Conservation (phyloP, 163 green algal species). For the Scenedesmus sp. region DNA sequence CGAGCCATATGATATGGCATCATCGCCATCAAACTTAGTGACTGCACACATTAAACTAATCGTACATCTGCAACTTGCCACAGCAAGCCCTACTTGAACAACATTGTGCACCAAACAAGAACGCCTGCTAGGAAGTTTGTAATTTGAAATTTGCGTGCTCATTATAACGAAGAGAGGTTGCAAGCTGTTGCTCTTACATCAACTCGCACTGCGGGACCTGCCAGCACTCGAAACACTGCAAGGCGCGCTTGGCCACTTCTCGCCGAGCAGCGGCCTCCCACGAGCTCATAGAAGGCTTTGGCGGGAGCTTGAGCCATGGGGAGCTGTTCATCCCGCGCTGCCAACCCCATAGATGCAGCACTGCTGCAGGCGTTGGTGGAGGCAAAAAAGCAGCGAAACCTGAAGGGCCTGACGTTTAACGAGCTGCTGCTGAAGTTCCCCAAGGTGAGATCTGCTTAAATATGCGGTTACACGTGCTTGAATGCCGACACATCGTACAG, state of each 20-base stretch:
- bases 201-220: background rate
- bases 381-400: constrained; percentile 31
- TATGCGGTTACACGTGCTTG: background rate
- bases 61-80: no score
- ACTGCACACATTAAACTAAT: no score
- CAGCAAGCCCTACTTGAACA: no score
- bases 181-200: no score
- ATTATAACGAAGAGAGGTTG: no score
- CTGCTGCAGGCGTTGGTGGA: constrained; percentile 38
- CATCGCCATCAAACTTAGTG: no score
- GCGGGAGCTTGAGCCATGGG: background rate
- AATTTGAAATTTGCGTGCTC: no score
- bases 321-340: constrained; percentile 5
- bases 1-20: no score
- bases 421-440: constrained; percentile 60
- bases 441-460: constrained; percentile 6
- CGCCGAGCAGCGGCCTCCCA: background rate
- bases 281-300: background rate
- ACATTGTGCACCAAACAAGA: no score
- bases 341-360: constrained; percentile 51
- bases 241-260: background rate
- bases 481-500: background rate
- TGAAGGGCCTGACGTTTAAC: constrained; percentile 44
- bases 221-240: background rate
- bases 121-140: no score